phyloP scores from a whole-genome alignment of 2,329 filamentous ascomycete species.

The Beauveria caledonica region DNA sequence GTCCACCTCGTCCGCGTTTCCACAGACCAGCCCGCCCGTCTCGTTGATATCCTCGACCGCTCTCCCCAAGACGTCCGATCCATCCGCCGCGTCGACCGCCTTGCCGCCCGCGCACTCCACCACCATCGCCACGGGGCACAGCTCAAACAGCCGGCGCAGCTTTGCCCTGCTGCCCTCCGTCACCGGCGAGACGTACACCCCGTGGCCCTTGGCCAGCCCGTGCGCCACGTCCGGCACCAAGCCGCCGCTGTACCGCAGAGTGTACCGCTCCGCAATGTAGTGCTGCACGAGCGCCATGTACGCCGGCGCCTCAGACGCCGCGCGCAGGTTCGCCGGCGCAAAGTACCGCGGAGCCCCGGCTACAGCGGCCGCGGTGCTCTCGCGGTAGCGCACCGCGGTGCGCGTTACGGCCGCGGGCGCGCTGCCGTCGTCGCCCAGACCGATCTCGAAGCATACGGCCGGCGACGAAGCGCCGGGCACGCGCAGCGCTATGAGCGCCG shows the following conservation, averaged over 20 bases:
- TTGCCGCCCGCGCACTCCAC: conserved; percentile 51
- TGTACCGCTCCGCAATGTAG: conserved; percentile 47
- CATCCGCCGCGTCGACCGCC: conserved; percentile 42
- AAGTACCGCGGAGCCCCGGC: conserved; percentile 47
- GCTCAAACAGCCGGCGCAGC: conserved; percentile 49
- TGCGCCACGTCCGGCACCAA: conserved; percentile 55
- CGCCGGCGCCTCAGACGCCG: conserved; percentile 39
- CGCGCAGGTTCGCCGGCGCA: conserved; percentile 52
- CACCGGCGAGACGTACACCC: conserved; percentile 52
- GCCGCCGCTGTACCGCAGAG: conserved; percentile 51
- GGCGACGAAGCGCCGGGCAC: conserved; percentile 26
- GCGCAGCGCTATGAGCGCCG: conserved; percentile 46
- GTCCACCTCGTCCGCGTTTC: conserved; percentile 41
- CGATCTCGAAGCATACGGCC: conserved; percentile 43
- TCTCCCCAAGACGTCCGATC: conserved; percentile 32
- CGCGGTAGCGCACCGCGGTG: conserved; percentile 28
- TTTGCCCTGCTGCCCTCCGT: conserved; percentile 45
- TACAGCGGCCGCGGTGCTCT: conserved; percentile 20
- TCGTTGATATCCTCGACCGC: conserved; percentile 37
- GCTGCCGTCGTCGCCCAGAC: conserved; percentile 23
- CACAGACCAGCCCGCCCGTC: conserved; percentile 41
- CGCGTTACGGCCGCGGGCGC: conserved; percentile 33
- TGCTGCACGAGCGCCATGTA: conserved; percentile 42
- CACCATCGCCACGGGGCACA: conserved; percentile 51
- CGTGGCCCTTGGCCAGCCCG: conserved; percentile 51